phyloP scores from a whole-genome alignment of 768 basidiomycete species.

The Mycena haematopus region DNA sequence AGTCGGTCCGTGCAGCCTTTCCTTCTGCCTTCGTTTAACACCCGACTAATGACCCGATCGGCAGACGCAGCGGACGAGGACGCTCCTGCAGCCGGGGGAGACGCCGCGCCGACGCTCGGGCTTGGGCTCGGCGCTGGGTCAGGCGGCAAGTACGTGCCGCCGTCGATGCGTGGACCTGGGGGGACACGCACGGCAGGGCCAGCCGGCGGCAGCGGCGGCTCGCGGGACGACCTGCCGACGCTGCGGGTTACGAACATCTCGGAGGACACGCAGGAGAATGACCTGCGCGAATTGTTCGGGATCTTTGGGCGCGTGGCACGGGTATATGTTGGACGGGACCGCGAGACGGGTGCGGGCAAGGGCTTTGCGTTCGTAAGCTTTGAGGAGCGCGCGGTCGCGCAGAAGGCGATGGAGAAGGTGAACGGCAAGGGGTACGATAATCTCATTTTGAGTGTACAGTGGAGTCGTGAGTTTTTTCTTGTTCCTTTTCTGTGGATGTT shows the following conservation, averaged over 20 bases:
- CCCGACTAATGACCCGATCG: not conserved
- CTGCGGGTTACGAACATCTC: slow-evolving; percentile 97
- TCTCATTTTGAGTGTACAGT: slow-evolving; percentile 74
- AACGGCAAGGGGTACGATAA: slow-evolving; percentile 94
- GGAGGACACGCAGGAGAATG: slow-evolving; percentile 93
- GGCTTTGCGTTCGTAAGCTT: slow-evolving; percentile 98
- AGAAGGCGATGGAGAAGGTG: slow-evolving; percentile 90
- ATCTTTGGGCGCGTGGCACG: slow-evolving; percentile 84
- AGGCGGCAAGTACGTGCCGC: slow-evolving; percentile 37
- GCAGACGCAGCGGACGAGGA: slow-evolving; percentile 29
- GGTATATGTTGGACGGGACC: slow-evolving; percentile 93
- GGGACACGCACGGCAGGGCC: slow-evolving; percentile 11
- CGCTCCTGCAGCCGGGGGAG: slow-evolving; percentile 44
- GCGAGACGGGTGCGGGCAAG: slow-evolving; percentile 93
- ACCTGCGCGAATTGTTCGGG: slow-evolving; percentile 90
- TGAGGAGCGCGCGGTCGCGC: slow-evolving; percentile 79
- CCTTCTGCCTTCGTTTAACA: not conserved
- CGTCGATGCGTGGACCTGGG: slow-evolving; percentile 6
- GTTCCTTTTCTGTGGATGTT: not conserved
- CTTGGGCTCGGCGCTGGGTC: slow-evolving; percentile 45
- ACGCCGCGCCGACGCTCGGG: slow-evolving; percentile 42
- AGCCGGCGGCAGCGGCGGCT: slow-evolving; percentile 47
- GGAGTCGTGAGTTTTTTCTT: slow-evolving; percentile 58
- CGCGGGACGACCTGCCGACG: slow-evolving; percentile 92
- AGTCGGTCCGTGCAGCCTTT: slow-evolving; percentile 49